These are phyloP conservation scores for Blastocladiella britannica DNA, from an alignment of 192 early-diverging fungal genomes.

Conservation along the genomic window DNA sequence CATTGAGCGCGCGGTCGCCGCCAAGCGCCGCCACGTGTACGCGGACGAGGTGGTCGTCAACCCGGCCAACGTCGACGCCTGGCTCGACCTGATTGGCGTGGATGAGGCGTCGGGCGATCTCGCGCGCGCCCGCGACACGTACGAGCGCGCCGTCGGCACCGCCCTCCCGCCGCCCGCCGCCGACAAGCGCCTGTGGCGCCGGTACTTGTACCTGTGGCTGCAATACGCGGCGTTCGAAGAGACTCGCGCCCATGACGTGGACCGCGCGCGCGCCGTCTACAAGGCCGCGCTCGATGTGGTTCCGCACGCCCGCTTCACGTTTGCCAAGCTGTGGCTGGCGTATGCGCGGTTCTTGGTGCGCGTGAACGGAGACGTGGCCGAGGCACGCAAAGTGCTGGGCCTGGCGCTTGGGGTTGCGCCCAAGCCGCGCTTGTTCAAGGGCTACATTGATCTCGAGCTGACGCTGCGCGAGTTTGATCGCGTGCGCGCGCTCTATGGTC, in stretches of 20 bases:
- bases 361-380: constrained; percentile 33
- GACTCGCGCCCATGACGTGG: constrained; percentile 51
- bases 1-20: constrained; percentile 75
- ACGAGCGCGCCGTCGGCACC: constrained; percentile 74
- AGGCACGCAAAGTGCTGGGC: constrained; percentile 64
- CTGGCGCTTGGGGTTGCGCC: constrained; percentile 68
- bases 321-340: constrained; percentile 90
- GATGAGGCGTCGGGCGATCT: constrained; percentile 52
- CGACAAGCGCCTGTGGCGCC: constrained; percentile 72
- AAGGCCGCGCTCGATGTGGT: constrained; percentile 56
- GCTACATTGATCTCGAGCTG: constrained; percentile 90
- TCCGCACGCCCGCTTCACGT: constrained; percentile 86
- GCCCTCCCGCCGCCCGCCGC: constrained; percentile 63
- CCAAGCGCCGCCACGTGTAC: constrained; percentile 76
- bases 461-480: constrained; percentile 86
- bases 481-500: constrained; percentile 69
- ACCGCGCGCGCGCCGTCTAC: constrained; percentile 68
- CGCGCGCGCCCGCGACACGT: constrained; percentile 70
- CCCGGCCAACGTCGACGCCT: constrained; percentile 88
- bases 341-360: constrained; percentile 87
- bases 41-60: constrained; percentile 48
- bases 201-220: constrained; percentile 99
- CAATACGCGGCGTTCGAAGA: constrained; percentile 96
- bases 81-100: constrained; percentile 86
- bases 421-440: constrained; percentile 80